Conservation (phyloP, 306 rosid genomes). For the Ceratonia siliqua region DNA sequence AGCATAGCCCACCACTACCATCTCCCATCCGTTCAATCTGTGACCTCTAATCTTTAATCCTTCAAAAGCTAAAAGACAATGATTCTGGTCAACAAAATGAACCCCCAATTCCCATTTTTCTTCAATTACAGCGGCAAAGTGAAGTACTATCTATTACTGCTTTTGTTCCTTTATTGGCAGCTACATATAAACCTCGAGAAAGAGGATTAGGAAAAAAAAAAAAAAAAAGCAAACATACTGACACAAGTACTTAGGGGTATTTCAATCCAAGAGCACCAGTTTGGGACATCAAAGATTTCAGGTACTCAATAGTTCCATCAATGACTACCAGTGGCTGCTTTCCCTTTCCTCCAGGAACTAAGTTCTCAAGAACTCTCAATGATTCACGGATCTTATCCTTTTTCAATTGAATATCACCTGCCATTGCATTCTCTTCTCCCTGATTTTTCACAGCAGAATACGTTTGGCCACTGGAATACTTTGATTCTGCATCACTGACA, state of each 20-base stretch:
- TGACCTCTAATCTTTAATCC: conserved; percentile 52
- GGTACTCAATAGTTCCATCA: conserved; percentile 76
- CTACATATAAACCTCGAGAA: conserved; percentile 47
- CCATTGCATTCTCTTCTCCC: conserved; percentile 28
- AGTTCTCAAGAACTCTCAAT: conserved; percentile 61
- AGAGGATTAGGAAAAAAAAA: conserved; percentile 23
- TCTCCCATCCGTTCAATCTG: conserved; percentile 57
- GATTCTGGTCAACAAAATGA: conserved; percentile 53
- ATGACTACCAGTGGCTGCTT: conserved; percentile 68
- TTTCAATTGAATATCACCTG: conserved; percentile 41
- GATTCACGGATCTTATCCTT: conserved; percentile 60
- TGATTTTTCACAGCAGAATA: conserved; percentile 20
- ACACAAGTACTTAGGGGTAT: conserved; percentile 36
- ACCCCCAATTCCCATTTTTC: conserved; percentile 31
- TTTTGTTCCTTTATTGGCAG: conserved; percentile 52
- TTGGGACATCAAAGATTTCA: conserved; percentile 58
- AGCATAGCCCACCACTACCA: conserved; percentile 72
- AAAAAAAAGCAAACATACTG: conserved; percentile 37
- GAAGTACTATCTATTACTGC: conserved; percentile 36
- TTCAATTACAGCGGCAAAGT: conserved; percentile 39
- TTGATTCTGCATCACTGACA: conserved; percentile 58
- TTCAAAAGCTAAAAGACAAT: conserved; percentile 52
- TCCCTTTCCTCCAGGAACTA: conserved; percentile 83
- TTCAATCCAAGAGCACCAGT: conserved; percentile 48
- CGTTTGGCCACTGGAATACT: conserved; percentile 40